Base-by-base conservation (phyloP, 2,329 filamentous ascomycete genomes). In the Xylariales sp. region DNA sequence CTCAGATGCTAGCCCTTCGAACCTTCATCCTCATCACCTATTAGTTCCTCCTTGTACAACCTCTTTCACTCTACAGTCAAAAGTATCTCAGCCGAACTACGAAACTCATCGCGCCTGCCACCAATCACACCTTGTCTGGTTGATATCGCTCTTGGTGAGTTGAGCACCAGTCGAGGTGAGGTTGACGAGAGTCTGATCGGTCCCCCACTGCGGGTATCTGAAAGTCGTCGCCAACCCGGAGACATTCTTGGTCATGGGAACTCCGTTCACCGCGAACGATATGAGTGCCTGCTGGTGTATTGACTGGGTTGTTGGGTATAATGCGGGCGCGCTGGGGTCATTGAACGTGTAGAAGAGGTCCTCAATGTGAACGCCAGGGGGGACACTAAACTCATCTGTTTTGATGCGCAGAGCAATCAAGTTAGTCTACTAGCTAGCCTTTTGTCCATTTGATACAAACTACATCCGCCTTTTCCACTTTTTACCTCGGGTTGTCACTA, bases 101-200 rank as follows among this genome's bases (percentile, higher is more conserved):
- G n/a, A n/a, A n/a, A 31, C 12, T 33, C n/a, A 33, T 17, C n/a
- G n/a, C 20, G 16, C 18, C 2, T 14, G 17, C 31, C 31, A 33
- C 31, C 31, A 33, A 18, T 6, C n/a, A n/a, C 31, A 33, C 19
- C 31, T 20, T 17, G 31, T 33, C 19, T 33, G 13, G 19, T 33
- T 33, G 12, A 33, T 33, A 6, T n/a, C 12, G 19, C 31, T 33
- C 19, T 4, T 33, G 7, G 8, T 13, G 11, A 23, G 8, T 12
- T 15, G 7, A n/a, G 12, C 12, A 4, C 12, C 31, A 5, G 4
- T 33, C 19, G 10, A 15, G 5, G 31, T 21, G 12, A 33, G 10
- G 7, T 33, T 33, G 4, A 33, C 10, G 12, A 21, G 7, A 12
- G 31, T 17, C 8, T 23, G 16, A 23, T 19, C 23, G 6, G 10